Percentiles rank a stretch among this genome's conserved stretches.
Evolutionary conservation across 352 stramenopile genomes (phyloP).

Genomic region (Achlya hypogyna): DNA sequence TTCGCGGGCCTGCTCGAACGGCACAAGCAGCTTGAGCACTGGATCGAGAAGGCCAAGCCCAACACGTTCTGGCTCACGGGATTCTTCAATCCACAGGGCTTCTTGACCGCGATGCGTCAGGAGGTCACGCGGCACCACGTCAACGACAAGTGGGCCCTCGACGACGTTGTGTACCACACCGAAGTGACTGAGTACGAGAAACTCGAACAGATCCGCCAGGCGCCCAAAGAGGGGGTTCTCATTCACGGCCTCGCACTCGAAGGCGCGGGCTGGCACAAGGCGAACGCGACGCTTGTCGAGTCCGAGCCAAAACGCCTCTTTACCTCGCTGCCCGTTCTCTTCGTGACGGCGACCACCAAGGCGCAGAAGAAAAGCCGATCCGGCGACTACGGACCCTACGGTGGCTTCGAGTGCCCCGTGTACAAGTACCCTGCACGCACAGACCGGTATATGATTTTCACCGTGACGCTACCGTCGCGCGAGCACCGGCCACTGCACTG

Average conservation of each 20-base stretch:
- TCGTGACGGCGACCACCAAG: constrained; percentile 68
- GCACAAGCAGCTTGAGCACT: constrained; percentile 43
- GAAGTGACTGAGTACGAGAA: constrained; percentile 76
- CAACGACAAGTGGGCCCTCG: constrained; percentile 64
- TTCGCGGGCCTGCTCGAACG: constrained; percentile 53
- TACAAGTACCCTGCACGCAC: constrained; percentile 73
- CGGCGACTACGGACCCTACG: constrained; percentile 65
- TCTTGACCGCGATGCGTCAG: constrained; percentile 70
- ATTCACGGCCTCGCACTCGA: constrained; percentile 66
- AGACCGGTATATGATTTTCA: constrained; percentile 72
- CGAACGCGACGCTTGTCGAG: constrained; percentile 62
- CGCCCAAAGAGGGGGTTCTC: constrained; percentile 60
- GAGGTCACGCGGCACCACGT: constrained; percentile 59
- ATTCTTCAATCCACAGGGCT: constrained; percentile 66
- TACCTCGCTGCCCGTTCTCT: constrained; percentile 56
- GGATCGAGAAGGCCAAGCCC: constrained; percentile 52
- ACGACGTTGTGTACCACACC: constrained; percentile 71
- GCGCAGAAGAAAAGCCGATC: constrained; percentile 63
- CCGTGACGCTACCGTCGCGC: constrained; percentile 54
- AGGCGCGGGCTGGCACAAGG: constrained; percentile 60
- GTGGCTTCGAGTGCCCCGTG: constrained; percentile 62
- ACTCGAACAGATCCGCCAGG: constrained; percentile 66
- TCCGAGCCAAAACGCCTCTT: constrained; percentile 72
- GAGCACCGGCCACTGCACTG: constrained; percentile 70
- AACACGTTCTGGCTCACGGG: constrained; percentile 67